phyloP scores from a whole-genome alignment of 2,329 filamentous ascomycete species.

The Fusarium miscanthi region DNA sequence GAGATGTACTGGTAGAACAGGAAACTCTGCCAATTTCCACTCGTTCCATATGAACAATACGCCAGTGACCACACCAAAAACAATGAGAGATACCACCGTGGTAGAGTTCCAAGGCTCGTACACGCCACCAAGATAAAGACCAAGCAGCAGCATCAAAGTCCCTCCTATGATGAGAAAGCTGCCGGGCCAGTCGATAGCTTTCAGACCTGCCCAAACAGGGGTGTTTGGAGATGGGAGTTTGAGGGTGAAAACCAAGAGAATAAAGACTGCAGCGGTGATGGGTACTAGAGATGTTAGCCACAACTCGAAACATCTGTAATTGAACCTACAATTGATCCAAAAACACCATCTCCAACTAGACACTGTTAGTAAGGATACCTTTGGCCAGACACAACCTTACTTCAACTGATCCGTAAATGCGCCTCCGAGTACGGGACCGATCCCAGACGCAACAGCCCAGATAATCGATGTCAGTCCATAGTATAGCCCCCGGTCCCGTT shows the following conservation, averaged over 20 bases:
- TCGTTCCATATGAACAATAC: slow-evolving; percentile 69
- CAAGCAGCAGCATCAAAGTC: slow-evolving; percentile 76
- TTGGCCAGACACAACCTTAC: slow-evolving; percentile 46
- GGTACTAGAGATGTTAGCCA: slow-evolving; percentile 50
- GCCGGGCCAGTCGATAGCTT: slow-evolving; percentile 70
- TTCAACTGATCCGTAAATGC: slow-evolving; percentile 70
- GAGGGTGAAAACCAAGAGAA: slow-evolving; percentile 70
- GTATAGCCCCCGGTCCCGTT: slow-evolving; percentile 55
- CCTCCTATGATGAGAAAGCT: slow-evolving; percentile 71
- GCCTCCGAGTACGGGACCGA: slow-evolving; percentile 75
- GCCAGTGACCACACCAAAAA: slow-evolving; percentile 66
- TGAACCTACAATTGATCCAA: slow-evolving; percentile 61
- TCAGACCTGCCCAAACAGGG: slow-evolving; percentile 69
- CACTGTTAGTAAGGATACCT: not conserved
- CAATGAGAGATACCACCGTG: slow-evolving; percentile 70
- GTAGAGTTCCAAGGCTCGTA: slow-evolving; percentile 70
- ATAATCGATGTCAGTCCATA: slow-evolving; percentile 74
- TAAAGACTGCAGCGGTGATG: slow-evolving; percentile 64
- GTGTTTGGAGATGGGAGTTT: slow-evolving; percentile 75
- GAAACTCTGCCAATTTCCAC: slow-evolving; percentile 70
- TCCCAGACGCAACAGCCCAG: slow-evolving; percentile 72
- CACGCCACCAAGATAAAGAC: slow-evolving; percentile 75
- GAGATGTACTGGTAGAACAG: slow-evolving; percentile 74
- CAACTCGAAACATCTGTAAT: rapidly evolving
- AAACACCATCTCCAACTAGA: slow-evolving; percentile 59